A percentile compares a stretch with the other conserved stretches of the same genome.
Conservation (phyloP, 78 protist species). For the Dictyostelium firmibasis region DNA sequence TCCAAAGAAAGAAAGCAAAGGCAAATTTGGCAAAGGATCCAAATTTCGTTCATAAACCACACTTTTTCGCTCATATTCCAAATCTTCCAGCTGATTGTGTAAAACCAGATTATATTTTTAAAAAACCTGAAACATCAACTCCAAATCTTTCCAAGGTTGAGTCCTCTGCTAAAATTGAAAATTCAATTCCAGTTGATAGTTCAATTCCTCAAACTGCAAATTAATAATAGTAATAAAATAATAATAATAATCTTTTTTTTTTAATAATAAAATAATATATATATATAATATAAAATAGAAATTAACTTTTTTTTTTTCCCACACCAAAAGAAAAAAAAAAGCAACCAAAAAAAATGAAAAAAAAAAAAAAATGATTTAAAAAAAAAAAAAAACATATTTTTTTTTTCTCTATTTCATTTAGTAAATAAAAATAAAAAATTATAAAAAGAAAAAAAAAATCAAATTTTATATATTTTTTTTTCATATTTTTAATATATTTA, state of each 20-base stretch:
- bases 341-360: not conserved
- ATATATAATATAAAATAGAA: not conserved
- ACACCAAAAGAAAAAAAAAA: not conserved
- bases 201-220: not conserved
- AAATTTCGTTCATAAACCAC: slow-evolving; percentile 23
- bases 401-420: not conserved
- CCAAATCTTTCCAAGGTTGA: not conserved
- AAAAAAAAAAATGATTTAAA: no score
- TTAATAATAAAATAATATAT: no score
- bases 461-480: no score
- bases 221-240: not conserved
- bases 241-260: not conserved
- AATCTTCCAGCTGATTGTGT: slow-evolving; percentile 1
- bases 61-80: not conserved
- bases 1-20: slow-evolving; percentile 67
- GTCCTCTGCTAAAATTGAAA: not conserved
- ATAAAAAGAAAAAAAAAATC: not conserved
- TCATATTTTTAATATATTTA: no score
- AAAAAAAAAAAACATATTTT: not conserved
- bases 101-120: slow-evolving; percentile 20
- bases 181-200: not conserved
- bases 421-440: not conserved
- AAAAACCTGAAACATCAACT: not conserved
- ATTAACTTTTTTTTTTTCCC: not conserved
- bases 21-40: slow-evolving; percentile 34